Base-by-base conservation (phyloP, 1,139 yeast genomes). In the Blastobotrys ciferrii region DNA sequence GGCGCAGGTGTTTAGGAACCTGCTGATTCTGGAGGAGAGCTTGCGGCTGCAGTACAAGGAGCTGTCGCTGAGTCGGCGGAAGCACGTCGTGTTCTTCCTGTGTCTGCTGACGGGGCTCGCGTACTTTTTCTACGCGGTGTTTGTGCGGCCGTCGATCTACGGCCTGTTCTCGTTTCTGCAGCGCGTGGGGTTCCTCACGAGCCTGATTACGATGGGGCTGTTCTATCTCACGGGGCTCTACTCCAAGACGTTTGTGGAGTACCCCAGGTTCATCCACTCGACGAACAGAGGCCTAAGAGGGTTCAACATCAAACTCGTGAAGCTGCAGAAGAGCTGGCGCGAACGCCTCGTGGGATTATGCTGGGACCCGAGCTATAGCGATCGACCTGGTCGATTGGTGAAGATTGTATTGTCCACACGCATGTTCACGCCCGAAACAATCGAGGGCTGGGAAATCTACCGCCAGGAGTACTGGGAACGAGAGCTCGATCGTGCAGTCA, bases 371-470 rank as follows among this genome's bases (percentile, higher is more conserved):
- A 59, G 58, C 1, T 61, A 58, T 47, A 39, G 59, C 4, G 31
- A 45, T 20, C 49, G 55, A 3, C 60, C 59, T 5, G 66, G 65
- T 5, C 45, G 61, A 17, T 51, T 62, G 13, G 81, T 85, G 13
- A 89, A 89, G 64, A 66, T 92, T 12, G 85, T 87, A 2, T 71
- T 92, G 49, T 84, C 85, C 52, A 86, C 97, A 1, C 73, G 96
- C 47, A 83, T 83, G 1, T 92, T 91, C 66, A 80, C 81, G 53
- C 81, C 92, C 0, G 94, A 87, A 49, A 80, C 87, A 2, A 75
- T 96, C 56, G 97, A 91, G 64, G 94, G 91, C 11, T 92, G 98
- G 98, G 98, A 92, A 61, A 68, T 88, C 42, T 92, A 91, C 61
- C 71, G 98, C 51, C 87, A 87, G 59, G 97, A 91, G 64, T 92